Evolutionary conservation across 495 filamentous ascomycete species (phyloP).

Genomic region (Daldinia caldariorum): DNA sequence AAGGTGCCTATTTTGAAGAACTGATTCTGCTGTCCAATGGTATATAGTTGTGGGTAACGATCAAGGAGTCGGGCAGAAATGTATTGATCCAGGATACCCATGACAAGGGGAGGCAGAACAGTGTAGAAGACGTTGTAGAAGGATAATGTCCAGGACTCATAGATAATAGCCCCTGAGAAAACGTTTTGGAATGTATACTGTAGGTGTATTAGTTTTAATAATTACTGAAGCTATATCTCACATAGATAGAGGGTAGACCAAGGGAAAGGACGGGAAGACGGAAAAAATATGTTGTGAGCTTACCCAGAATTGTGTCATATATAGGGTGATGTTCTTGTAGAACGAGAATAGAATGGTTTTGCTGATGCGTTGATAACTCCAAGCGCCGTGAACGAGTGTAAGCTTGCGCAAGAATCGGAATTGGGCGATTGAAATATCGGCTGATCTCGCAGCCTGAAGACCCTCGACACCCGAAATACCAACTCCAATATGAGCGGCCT

Average conservation of each 20-base stretch:
- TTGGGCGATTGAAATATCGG: slow-evolving; percentile 95
- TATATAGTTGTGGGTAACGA: slow-evolving; percentile 96
- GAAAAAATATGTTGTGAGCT: slow-evolving; percentile 44
- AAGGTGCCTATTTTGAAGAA: slow-evolving; percentile 95
- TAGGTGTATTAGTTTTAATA: slow-evolving; percentile 49
- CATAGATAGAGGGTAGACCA: neutral
- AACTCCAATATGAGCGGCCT: slow-evolving; percentile 97
- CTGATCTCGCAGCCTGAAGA: slow-evolving; percentile 96
- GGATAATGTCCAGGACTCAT: slow-evolving; percentile 98
- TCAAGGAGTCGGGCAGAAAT: slow-evolving; percentile 96
- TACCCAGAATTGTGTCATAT: slow-evolving; percentile 99
- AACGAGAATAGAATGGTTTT: slow-evolving; percentile 98
- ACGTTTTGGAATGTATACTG: slow-evolving; percentile 97
- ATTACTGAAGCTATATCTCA: neutral
- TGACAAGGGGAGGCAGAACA: slow-evolving; percentile 88
- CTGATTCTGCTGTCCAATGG: slow-evolving; percentile 86
- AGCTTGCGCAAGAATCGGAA: slow-evolving; percentile 97
- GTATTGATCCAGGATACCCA: slow-evolving; percentile 98
- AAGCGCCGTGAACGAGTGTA: slow-evolving; percentile 93
- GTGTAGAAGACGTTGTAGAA: slow-evolving; percentile 99
- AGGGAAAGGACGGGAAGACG: slow-evolving; percentile 6
- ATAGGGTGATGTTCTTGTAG: slow-evolving; percentile 98
- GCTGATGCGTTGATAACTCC: slow-evolving; percentile 97
- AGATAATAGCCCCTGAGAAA: slow-evolving; percentile 97
- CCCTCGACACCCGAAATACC: slow-evolving; percentile 98